Percentiles rank a stretch among this genome's conserved stretches.
These are phyloP conservation scores for Amaranthus cruentus DNA, from an alignment of 148 eudicot species.

Conservation along the genomic window DNA sequence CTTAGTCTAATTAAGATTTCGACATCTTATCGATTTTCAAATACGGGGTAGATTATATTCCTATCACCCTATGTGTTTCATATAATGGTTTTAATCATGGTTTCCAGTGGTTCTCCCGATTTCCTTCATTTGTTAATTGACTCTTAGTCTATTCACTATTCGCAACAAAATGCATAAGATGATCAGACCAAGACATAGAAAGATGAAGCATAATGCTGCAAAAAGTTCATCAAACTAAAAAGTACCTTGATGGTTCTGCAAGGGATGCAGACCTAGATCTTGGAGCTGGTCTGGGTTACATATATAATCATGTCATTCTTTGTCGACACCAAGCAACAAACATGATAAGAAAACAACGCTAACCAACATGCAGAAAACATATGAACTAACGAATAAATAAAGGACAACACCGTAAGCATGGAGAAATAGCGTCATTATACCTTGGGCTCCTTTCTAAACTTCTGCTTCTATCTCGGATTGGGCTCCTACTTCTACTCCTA, in stretches of 20 bases:
- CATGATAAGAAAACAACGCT: neutral
- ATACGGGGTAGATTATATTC: too few relatives aligned
- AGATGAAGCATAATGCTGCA: too few relatives aligned
- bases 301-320: constrained; percentile 18
- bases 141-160: too few relatives aligned
- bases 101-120: too few relatives aligned
- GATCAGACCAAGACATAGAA: too few relatives aligned
- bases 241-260: constrained; percentile 4
- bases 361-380: neutral
- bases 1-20: too few relatives aligned
- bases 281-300: constrained; percentile 20
- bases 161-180: too few relatives aligned
- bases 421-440: constrained; percentile 5
- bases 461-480: constrained; percentile 25
- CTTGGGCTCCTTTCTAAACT: constrained; percentile 25
- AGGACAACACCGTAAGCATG: neutral
- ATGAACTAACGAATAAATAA: neutral
- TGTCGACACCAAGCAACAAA: constrained; percentile 3
- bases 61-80: too few relatives aligned
- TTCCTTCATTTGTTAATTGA: too few relatives aligned
- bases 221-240: neutral
- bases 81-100: too few relatives aligned
- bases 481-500: constrained; percentile 28
- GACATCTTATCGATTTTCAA: too few relatives aligned
- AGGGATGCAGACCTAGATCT: constrained; percentile 24